Evolutionary conservation across 2,329 filamentous ascomycete species (phyloP), one percentile per base, ranked within the genome.

Genomic region (Epichloe sylvatica): DNA sequence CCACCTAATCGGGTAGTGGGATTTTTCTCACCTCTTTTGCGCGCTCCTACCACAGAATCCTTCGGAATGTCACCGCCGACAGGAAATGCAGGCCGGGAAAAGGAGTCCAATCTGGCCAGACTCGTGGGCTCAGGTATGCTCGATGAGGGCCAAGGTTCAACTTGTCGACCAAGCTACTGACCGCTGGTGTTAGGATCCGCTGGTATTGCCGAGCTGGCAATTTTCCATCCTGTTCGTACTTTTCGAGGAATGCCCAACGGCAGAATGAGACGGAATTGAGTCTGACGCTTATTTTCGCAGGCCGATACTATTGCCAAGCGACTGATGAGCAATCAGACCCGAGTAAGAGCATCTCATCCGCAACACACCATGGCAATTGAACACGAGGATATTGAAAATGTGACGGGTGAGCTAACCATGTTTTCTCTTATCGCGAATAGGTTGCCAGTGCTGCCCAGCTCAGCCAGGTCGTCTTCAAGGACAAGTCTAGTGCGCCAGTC

Each of bases 221-320:
- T 96, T 67, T 96, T 96, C 76, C 88, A 94, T 66, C 88, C 88
- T 56, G 88, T 88, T 76, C 58, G 75, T 65, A 53, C 50, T 50
- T 48, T 49, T 51, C 52, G 19, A 44, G 13, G 13, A 23, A 3
- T 50, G 15, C n/a, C 7, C 25, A 33, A 51, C 25, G 38, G 43
- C 33, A 45, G 33, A 9, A 17, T 30, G 17, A 6, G 19, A 23
- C 17, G 5, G 15, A 48, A 36, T 30, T 13, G 21, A 43, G 23
- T 35, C 46, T 48, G 33, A 48, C 46, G 5, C 25, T 23, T 1
- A 7, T 54, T 40, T 39, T 17, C 42, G 12, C 54, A 91, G 86
- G 87, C 98, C 67, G 92, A 98, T 71, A 98, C 92, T 46, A 96
- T 94, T 62, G 91, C 92, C 55, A 98, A 98, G 77, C 87, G 92